Evolutionary conservation across 78 protist genomes (phyloP), one percentile per base, ranked within the genome.

Genomic region (Chrysochromulina tobinii): DNA sequence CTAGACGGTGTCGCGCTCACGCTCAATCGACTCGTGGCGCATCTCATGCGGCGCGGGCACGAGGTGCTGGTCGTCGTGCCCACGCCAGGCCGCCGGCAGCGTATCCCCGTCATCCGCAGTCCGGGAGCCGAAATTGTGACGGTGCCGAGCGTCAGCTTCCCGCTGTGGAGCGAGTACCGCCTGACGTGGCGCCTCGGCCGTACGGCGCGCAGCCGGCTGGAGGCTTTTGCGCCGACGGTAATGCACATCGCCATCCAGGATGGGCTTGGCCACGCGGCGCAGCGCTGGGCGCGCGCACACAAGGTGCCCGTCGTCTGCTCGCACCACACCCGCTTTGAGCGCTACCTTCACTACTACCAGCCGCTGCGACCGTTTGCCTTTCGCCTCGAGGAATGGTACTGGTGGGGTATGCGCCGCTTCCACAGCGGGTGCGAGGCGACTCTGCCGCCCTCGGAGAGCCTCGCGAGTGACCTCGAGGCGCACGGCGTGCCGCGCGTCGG

Each of bases 1-100:
- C 25, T 89, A 0, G 92, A 89, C 50, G 92, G 92, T 50, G 92
- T 89, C 51, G 27, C 86, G 14, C 92, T 89, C 51, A 89, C 92
- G 48, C 87, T 89, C 61, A 89, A 89, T 59, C 14, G 87, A 48
- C 54, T 89, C 12, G 92, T 72, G 14, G 21, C 50, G 50, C 87
- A 73, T 54, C 59, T 89, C 25, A 27, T 73, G 21, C 68, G 54
- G 23, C 20, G 0, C 6, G 92, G 92, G 25, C 92, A 89, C 61
- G 66, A 54, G n/a, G 92, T 72, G 54, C 18, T 75, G 58, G 83
- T 75, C n/a, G 17, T 75, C 17, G 14, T 6, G n/a, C 72, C 72
- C 8, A 38, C 38, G 38, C 38, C 38, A 38, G 38, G 38, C 38
- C 27, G 72, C 72, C 8, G 8, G 72, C 27, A 7, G 23, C 14